These are phyloP conservation scores for Daldinia sp. DNA, from an alignment of 2,329 filamentous ascomycete genomes.

Conservation along the genomic window DNA sequence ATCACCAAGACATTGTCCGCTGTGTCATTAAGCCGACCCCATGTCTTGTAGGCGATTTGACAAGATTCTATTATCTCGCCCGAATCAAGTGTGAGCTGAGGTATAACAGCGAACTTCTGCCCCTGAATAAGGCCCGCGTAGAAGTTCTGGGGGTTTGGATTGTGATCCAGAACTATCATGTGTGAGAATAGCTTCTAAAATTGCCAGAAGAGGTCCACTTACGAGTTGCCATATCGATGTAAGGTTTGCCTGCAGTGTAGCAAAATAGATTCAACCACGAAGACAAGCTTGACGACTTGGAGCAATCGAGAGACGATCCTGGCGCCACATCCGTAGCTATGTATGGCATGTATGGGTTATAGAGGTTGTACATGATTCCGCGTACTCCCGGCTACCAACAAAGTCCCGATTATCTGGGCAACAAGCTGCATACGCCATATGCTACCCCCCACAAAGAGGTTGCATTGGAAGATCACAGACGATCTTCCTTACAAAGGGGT, in stretches of 20 bases:
- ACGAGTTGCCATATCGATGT: conserved; percentile 34
- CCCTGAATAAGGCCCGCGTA: conserved; percentile 41
- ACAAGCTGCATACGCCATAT: conserved; percentile 23
- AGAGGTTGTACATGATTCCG: conserved; percentile 16
- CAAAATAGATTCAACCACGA: conserved; percentile 14
- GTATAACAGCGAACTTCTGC: conserved; percentile 43
- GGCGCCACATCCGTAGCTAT: conserved; percentile 20
- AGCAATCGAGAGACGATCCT: conserved; percentile 15
- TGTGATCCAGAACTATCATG: conserved; percentile 34
- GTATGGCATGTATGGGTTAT: conserved; percentile 22
- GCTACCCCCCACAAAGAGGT: conserved; percentile 27
- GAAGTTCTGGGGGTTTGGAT: conserved; percentile 38
- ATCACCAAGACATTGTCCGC: conserved; percentile 57
- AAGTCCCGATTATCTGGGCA: conserved; percentile 31
- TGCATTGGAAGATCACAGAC: conserved; percentile 24
- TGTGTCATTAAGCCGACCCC: conserved; percentile 42
- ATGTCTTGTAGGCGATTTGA: conserved; percentile 48
- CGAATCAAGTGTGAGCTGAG: conserved; percentile 43
- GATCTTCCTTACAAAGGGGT: conserved; percentile 12
- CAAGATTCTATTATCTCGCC: conserved; percentile 40
- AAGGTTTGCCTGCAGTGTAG: conserved; percentile 12
- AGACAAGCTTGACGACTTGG: conserved; percentile 17
- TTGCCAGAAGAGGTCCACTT: conserved; percentile 19
- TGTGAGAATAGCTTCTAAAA: conserved; percentile 15
- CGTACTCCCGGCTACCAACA: conserved; percentile 24